Conservation (phyloP, 371 early-diverging fungal genomes). For the Mucor mucedo region DNA sequence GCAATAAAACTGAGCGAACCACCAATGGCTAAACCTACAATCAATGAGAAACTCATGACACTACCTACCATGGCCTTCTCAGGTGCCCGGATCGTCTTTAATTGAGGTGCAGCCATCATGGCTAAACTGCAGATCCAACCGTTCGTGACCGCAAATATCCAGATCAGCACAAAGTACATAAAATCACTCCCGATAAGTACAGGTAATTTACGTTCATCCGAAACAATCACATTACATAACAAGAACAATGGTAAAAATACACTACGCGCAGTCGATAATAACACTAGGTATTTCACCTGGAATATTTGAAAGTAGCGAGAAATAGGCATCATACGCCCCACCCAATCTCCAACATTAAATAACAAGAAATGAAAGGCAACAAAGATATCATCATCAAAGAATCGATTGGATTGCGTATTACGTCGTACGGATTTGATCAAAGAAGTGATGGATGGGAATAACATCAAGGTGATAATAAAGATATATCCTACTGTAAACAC, state of each 20-base stretch:
- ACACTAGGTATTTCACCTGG: slow-evolving; percentile 47
- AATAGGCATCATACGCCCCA: slow-evolving; percentile 65
- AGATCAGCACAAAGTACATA: slow-evolving; percentile 63
- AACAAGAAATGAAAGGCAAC: slow-evolving; percentile 77
- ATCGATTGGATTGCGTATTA: slow-evolving; percentile 22
- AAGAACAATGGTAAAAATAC: slow-evolving; percentile 75
- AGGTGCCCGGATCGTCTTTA: slow-evolving; percentile 38
- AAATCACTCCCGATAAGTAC: slow-evolving; percentile 66
- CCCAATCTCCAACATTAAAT: slow-evolving; percentile 79
- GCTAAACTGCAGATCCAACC: slow-evolving; percentile 73
- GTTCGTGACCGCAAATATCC: slow-evolving; percentile 69
- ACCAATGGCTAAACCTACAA: slow-evolving; percentile 73
- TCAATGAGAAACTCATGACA: slow-evolving; percentile 74
- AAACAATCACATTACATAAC: slow-evolving; percentile 68
- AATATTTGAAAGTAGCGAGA: slow-evolving; percentile 37
- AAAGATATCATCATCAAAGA: slow-evolving; percentile 66
- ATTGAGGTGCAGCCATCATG: slow-evolving; percentile 81
- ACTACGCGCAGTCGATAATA: slow-evolving; percentile 55
- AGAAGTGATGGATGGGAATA: slow-evolving; percentile 82
- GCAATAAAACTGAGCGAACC: slow-evolving; percentile 63
- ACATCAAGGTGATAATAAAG: slow-evolving; percentile 71
- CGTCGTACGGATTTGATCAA: slow-evolving; percentile 63
- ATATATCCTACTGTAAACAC: slow-evolving; percentile 61
- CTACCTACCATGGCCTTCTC: slow-evolving; percentile 68
- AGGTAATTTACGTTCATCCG: slow-evolving; percentile 48